Evolutionary conservation across 257 asterid species (phyloP).

Genomic region (Solanum lycopersicoides): DNA sequence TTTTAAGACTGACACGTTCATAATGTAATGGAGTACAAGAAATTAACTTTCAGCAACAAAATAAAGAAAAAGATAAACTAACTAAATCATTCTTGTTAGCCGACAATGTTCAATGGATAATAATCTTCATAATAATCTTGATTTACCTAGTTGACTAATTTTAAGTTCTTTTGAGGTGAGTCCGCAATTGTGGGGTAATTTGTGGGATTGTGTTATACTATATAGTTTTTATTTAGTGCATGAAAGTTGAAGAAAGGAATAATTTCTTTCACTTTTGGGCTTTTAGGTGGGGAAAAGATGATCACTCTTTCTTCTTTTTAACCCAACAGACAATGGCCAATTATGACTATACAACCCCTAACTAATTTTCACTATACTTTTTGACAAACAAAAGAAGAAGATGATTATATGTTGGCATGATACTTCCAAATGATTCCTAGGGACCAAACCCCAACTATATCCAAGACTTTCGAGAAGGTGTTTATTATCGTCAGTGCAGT

Average conservation of each 20-base stretch:
- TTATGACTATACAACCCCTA: not conserved
- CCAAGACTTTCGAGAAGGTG: not conserved
- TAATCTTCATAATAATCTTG: not conserved
- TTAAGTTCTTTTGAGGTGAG: not conserved
- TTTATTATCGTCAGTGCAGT: not conserved
- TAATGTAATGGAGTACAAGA: not conserved
- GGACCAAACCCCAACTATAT: not conserved
- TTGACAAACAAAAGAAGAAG: not conserved
- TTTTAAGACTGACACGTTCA: not conserved
- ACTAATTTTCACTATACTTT: not conserved
- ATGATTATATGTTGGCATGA: not conserved
- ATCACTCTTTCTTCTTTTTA: not conserved
- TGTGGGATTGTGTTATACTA: not conserved
- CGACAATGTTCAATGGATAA: not conserved
- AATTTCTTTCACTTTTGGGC: not conserved
- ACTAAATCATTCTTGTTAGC: not conserved
- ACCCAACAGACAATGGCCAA: not conserved
- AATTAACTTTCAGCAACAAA: not conserved
- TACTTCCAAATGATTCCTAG: not conserved
- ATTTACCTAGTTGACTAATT: not conserved
- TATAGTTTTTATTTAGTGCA: not conserved
- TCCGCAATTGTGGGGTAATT: not conserved
- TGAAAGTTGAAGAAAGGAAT: conserved; percentile 1
- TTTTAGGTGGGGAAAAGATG: conserved; percentile 1
- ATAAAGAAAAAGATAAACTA: not conserved